phyloP scores from a whole-genome alignment of 176 grass and related monocot genomes.

The Carex cristatella region DNA sequence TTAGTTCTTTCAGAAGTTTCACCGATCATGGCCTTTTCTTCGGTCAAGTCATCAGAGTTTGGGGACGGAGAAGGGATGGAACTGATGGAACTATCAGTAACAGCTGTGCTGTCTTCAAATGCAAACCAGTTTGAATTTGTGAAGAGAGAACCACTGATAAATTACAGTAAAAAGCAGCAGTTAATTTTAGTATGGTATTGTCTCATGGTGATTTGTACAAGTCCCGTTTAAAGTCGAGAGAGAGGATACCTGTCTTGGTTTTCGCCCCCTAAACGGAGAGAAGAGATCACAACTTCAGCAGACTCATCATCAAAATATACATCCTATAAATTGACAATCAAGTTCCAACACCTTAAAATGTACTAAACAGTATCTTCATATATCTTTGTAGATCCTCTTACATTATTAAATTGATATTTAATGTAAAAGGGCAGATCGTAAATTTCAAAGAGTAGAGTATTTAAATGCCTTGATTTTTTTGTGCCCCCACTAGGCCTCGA shows the following conservation, averaged over 20 bases:
- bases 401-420: background rate
- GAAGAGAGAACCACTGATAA: conserved; percentile 70
- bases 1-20: conserved; percentile 25
- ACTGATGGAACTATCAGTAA: conserved; percentile 31
- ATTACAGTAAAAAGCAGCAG: conserved; percentile 22
- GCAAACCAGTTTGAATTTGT: conserved; percentile 98
- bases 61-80: conserved; percentile 43
- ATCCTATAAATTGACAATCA: conserved; percentile 46
- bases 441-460: background rate
- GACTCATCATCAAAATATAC: conserved; percentile 99
- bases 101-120: conserved; percentile 59
- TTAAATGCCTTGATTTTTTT: too few relatives aligned
- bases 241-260: conserved; percentile 57
- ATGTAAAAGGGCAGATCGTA: background rate
- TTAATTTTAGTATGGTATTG: conserved; percentile 9
- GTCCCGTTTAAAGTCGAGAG: background rate
- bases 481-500: too few relatives aligned
- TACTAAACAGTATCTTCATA: background rate
- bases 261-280: conserved; percentile 68
- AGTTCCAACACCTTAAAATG: conserved; percentile 1
- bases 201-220: background rate
- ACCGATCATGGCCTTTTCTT: conserved; percentile 25
- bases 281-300: conserved; percentile 88
- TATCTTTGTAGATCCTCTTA: background rate
- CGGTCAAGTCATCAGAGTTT: conserved; percentile 31